Base-by-base conservation (phyloP, 2,329 filamentous ascomycete genomes). In the Fusarium humuli region DNA sequence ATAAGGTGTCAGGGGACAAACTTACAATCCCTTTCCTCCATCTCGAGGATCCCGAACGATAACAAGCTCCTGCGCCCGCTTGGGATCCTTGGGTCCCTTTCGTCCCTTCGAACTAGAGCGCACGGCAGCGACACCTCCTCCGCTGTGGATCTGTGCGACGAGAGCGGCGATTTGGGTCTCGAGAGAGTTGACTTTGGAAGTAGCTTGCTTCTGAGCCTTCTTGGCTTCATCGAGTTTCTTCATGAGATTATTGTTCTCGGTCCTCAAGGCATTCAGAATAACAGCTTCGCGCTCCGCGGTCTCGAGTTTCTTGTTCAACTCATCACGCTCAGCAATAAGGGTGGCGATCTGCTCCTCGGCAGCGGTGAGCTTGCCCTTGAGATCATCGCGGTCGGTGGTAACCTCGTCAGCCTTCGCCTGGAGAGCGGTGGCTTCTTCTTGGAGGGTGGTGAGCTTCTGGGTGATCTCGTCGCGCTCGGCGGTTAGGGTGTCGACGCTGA, bases 21-120 rank as follows among this genome's bases (percentile, higher is more conserved):
- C 74, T 73, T 65, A 73, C 74, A 76, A 69, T 58, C 65, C 74
- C 27, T 70, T 65, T 53, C 34, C 34, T 22, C 65, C 66, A 47
- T 67, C 66, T 27, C 67, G 52, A 34, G 74, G 69, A 45, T 76
- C 74, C 12, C 74, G 64, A 25, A 76, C 74, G 41, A 76, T 70
- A 8, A 76, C 72, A 25, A 76, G 48, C 27, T 76, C 74, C 34
- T 76, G 71, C 27, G 64, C 69, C 7, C 64, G 61, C 65, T 76
- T 76, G 32, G 71, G 58, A 56, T 76, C 72, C 41, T 73, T 76
- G 49, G 63, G 66, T 5, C 59, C 53, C 61, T 74, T 74, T 30
- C 73, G 41, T 40, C 48, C 58, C 27, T 61, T 62, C 9, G 57
- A 67, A 7, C 70, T 70, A 41, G 59, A 62, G 8, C 65, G 44